Evolutionary conservation across 1,284 basidiomycete species (phyloP), one percentile per base, ranked within the genome.

Genomic region (Ceratobasidium sp.): DNA sequence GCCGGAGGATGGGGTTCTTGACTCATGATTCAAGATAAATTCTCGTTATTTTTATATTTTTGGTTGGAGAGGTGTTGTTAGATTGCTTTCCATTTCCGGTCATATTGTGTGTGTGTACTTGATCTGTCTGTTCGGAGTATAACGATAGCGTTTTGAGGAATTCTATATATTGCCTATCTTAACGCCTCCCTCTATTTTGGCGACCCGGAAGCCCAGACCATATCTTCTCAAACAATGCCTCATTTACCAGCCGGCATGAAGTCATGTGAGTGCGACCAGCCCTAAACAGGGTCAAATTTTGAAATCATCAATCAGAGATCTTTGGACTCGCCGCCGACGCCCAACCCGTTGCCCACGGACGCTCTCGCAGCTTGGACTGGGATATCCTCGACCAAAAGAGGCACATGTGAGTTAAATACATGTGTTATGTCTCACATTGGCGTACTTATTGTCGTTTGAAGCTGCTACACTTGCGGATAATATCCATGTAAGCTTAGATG

Each of bases 271-370:
- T 36, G 29, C 24, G 69, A 44, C 69, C 69, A 33, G 57, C 69
- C 69, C 69, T 72, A 47, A 72, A 72, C 41, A 3, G 15, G 56
- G 69, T 51, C 69, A 72, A 72, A 72, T 51, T 72, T 72, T 72
- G 69, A 47, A 71, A 44, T 62, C 69, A 72, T 72, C 69, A 72
- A 72, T 72, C 69, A 50, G 24, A 48, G 27, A n/a, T 62, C 69
- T 47, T 60, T 47, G 22, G 69, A 11, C 24, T 47, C 50, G n/a
- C 47, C 69, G 57, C 31, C 57, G 27, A 62, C 69, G 47, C 45
- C 57, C 57, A 72, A 41, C 69, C 69, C 69, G 17, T 62, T 72
- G 69, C 69, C 69, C 69, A 72, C 47, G 57, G 29, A 31, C 41
- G 51, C 51, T 47, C 45, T 29, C 24, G 69, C 47, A 45, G 29